Evolutionary conservation across 2,329 filamentous ascomycete genomes (phyloP).

Genomic region (Cytospora paraplurivora): DNA sequence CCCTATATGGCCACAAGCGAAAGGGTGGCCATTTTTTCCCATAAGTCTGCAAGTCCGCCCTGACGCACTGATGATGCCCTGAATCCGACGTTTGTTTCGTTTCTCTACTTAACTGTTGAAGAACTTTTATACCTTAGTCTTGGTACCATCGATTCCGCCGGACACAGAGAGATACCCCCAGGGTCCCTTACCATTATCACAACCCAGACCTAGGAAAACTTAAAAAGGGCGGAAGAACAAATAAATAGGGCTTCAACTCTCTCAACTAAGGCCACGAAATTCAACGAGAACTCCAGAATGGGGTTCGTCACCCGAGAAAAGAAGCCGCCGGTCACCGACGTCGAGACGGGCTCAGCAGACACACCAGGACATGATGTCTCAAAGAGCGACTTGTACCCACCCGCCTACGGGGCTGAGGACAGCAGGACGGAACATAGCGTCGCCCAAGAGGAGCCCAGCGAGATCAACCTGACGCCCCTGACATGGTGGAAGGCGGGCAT

Average conservation of each 20-base stretch:
- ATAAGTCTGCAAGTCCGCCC: slow-evolving; percentile 2
- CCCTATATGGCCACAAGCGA: slow-evolving; percentile 10
- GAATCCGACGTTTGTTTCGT: slow-evolving; percentile 3
- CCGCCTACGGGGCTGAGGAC: slow-evolving; percentile 18
- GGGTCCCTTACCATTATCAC: too few relatives aligned
- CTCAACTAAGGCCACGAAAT: slow-evolving; percentile 3
- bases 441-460: slow-evolving; percentile 25
- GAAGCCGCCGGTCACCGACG: slow-evolving; percentile 7
- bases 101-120: background rate
- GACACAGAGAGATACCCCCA: too few relatives aligned
- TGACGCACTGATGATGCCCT: slow-evolving; percentile 8
- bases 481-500: slow-evolving; percentile 44
- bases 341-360: slow-evolving; percentile 15
- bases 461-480: slow-evolving; percentile 25
- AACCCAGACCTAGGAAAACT: too few relatives aligned
- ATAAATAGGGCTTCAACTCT: too few relatives aligned
- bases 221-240: too few relatives aligned
- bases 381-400: slow-evolving; percentile 8
- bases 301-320: slow-evolving; percentile 16
- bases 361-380: slow-evolving; percentile 13
- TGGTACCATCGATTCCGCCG: background rate
- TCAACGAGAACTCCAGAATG: background rate
- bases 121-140: background rate
- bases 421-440: slow-evolving; percentile 21
- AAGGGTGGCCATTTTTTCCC: background rate